Percentiles rank a stretch among this genome's conserved stretches.
These are phyloP conservation scores for Diaporthe sp. DNA, from an alignment of 2,329 filamentous ascomycete genomes.

Conservation along the genomic window DNA sequence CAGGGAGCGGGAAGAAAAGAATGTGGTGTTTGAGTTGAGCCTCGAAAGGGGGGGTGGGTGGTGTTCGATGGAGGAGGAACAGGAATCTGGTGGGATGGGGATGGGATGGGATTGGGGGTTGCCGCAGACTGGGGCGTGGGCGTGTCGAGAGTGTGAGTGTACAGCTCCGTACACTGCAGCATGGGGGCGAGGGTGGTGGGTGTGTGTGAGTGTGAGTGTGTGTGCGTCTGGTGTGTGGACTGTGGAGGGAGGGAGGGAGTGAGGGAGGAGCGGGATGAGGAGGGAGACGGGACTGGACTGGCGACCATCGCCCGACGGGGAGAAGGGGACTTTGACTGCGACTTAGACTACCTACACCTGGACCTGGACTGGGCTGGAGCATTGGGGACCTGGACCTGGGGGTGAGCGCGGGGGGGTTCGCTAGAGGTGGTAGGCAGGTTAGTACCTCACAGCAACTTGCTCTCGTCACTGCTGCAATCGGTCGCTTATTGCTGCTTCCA, in stretches of 20 bases:
- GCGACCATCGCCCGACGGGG: slow-evolving; percentile 13
- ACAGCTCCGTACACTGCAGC: background rate
- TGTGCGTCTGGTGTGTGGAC: too few species aligned
- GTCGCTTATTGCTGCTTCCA: background rate
- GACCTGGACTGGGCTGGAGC: background rate
- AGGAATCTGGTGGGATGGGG: slow-evolving; percentile 38
- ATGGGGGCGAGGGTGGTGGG: background rate
- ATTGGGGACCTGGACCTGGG: slow-evolving; percentile 8
- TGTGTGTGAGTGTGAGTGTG: too few species aligned
- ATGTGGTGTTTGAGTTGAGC: slow-evolving; percentile 32
- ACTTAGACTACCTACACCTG: slow-evolving; percentile 5
- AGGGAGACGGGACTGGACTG: background rate
- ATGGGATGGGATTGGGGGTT: slow-evolving; percentile 27
- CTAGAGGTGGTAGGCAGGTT: background rate
- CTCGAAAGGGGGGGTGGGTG: slow-evolving; percentile 22
- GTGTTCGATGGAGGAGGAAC: slow-evolving; percentile 31
- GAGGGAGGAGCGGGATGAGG: slow-evolving; percentile 30
- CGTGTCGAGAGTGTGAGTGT: background rate
- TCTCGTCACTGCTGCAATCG: slow-evolving; percentile 19
- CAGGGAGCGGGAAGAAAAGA: slow-evolving; percentile 33
- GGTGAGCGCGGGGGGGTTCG: slow-evolving; percentile 4
- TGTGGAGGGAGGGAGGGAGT: slow-evolving; percentile 13
- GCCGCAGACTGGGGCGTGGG: slow-evolving; percentile 12
- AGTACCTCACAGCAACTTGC: background rate
- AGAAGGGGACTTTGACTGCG: background rate